These are phyloP conservation scores for Populus alba DNA, from an alignment of 345 rosid genomes.

Conservation along the genomic window DNA sequence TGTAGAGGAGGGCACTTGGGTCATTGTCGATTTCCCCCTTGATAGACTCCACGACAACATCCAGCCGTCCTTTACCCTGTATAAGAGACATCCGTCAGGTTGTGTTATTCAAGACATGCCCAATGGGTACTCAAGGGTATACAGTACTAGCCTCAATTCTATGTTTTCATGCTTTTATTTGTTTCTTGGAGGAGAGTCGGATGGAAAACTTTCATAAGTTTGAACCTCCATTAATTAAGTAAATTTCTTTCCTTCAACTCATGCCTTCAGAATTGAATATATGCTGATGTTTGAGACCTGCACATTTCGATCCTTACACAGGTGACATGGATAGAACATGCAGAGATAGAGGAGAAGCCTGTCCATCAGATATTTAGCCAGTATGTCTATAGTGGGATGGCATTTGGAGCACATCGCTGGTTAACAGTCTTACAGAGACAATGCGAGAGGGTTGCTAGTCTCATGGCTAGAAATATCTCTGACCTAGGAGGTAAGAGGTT, in stretches of 20 bases:
- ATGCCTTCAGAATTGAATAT: neutral
- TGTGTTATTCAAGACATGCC: slow-evolving; percentile 95
- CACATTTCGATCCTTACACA: neutral
- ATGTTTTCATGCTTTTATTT: neutral
- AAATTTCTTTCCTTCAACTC: neutral
- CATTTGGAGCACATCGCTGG: slow-evolving; percentile 95
- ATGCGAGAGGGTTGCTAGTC: slow-evolving; percentile 85
- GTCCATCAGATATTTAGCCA: slow-evolving; percentile 56
- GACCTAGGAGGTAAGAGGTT: slow-evolving; percentile 69
- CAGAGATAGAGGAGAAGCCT: slow-evolving; percentile 65
- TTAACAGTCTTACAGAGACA: slow-evolving; percentile 66
- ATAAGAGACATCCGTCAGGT: slow-evolving; percentile 76
- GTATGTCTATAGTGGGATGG: slow-evolving; percentile 51
- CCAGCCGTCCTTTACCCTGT: slow-evolving; percentile 46
- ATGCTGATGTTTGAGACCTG: neutral
- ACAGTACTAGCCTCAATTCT: neutral
- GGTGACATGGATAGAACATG: slow-evolving; percentile 91
- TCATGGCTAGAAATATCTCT: slow-evolving; percentile 81
- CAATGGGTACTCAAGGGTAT: slow-evolving; percentile 85
- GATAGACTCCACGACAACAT: slow-evolving; percentile 58
- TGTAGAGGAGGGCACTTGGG: slow-evolving; percentile 64
- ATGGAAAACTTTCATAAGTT: neutral
- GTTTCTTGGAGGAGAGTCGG: neutral
- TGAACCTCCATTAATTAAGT: neutral
- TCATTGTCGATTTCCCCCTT: slow-evolving; percentile 75